Conservation (phyloP, 139 green algal species). For the Chlorokybus atmophyticus region DNA sequence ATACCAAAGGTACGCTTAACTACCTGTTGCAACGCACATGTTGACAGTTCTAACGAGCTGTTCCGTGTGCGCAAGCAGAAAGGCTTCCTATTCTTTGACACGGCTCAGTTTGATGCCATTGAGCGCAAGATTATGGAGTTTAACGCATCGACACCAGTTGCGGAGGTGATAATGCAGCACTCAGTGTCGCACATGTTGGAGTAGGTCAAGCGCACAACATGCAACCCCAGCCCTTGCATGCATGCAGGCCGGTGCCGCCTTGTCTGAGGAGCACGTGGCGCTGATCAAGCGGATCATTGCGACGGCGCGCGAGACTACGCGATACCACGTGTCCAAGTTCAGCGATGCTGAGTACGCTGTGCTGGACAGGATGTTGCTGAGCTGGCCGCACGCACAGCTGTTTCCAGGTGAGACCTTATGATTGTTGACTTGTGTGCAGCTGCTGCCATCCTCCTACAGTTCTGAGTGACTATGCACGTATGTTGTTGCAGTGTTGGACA, state of each 20-base stretch:
- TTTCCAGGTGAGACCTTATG: slow-evolving; percentile 18
- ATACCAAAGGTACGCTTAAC: too few species aligned
- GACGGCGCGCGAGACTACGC: slow-evolving; percentile 9
- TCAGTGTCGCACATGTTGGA: too few species aligned
- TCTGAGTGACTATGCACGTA: not conserved
- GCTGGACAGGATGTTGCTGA: slow-evolving; percentile 6
- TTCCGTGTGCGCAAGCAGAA: not conserved
- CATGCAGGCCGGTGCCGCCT: too few species aligned
- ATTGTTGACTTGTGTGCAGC: too few species aligned
- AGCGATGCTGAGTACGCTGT: slow-evolving; percentile 11
- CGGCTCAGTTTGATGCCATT: not conserved
- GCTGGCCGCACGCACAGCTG: slow-evolving; percentile 14
- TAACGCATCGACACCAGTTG: too few species aligned
- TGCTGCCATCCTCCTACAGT: too few species aligned
- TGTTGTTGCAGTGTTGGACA: slow-evolving; percentile 14
- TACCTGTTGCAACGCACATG: too few species aligned
- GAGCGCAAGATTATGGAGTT: not conserved
- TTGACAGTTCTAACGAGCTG: too few species aligned
- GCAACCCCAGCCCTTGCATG: too few species aligned
- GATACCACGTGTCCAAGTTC: slow-evolving; percentile 19
- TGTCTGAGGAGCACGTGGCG: not conserved
- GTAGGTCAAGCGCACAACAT: too few species aligned
- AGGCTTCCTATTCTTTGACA: not conserved
- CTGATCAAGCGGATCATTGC: not conserved
- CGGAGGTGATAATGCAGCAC: not conserved